These are phyloP conservation scores for Penicillium occitanis DNA, from an alignment of 2,329 filamentous ascomycete genomes.

Conservation along the genomic window DNA sequence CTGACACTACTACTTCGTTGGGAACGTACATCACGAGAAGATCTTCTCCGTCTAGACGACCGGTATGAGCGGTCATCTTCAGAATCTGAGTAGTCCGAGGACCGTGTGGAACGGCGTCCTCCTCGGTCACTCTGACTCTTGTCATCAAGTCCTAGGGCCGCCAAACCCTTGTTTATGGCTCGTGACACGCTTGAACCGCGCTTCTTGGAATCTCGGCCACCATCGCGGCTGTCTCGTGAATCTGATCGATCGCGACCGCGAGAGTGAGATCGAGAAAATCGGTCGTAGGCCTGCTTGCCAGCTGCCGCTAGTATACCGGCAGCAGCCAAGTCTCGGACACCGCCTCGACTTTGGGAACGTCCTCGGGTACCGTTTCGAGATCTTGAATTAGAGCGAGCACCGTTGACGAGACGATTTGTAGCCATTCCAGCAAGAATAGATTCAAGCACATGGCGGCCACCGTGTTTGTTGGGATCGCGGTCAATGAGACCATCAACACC, in stretches of 20 bases:
- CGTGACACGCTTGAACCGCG: slow-evolving; percentile 50
- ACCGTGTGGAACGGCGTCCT: slow-evolving; percentile 33
- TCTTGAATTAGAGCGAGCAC: slow-evolving; percentile 67
- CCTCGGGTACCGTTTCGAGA: slow-evolving; percentile 34
- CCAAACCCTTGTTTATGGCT: slow-evolving; percentile 47
- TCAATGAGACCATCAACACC: slow-evolving; percentile 76
- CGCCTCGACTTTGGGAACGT: slow-evolving; percentile 45
- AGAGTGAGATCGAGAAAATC: slow-evolving; percentile 40
- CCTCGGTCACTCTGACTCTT: slow-evolving; percentile 33
- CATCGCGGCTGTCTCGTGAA: slow-evolving; percentile 52
- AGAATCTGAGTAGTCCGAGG: slow-evolving; percentile 43
- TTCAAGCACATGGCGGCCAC: slow-evolving; percentile 78
- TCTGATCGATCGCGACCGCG: slow-evolving; percentile 44
- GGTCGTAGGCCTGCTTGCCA: slow-evolving; percentile 49
- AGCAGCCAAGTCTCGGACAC: slow-evolving; percentile 44
- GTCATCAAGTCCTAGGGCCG: slow-evolving; percentile 45
- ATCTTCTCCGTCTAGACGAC: slow-evolving; percentile 34
- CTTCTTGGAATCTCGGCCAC: slow-evolving; percentile 41
- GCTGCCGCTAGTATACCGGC: slow-evolving; percentile 48
- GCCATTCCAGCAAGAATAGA: slow-evolving; percentile 86
- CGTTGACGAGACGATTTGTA: slow-evolving; percentile 82
- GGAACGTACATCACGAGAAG: slow-evolving; percentile 49
- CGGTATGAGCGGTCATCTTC: slow-evolving; percentile 40
- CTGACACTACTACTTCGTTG: slow-evolving; percentile 23
- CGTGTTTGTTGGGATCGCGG: slow-evolving; percentile 67